Percentiles rank a stretch among this genome's conserved stretches.
Evolutionary conservation across 2,329 filamentous ascomycete genomes (phyloP).

Genomic region (Talaromyces sp.): DNA sequence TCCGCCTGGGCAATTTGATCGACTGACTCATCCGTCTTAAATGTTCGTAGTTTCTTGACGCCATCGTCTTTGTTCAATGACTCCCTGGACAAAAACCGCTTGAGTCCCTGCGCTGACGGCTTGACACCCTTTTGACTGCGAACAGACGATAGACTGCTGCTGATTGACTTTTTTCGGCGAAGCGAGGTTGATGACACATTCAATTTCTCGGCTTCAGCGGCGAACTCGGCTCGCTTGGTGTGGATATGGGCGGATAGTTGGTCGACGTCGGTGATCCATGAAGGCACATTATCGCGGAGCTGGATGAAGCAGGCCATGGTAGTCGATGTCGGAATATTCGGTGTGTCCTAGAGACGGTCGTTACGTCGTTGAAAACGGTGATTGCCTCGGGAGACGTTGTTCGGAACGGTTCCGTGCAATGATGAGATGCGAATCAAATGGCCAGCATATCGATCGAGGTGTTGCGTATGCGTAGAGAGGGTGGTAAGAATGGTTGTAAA

Average conservation of each 20-base stretch:
- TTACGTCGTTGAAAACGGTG: background rate
- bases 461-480: background rate
- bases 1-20: background rate
- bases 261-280: conserved; percentile 17
- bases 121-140: background rate
- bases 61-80: background rate
- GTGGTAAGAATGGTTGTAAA: background rate
- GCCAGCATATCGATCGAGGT: conserved; percentile 5
- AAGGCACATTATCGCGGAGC: conserved; percentile 17
- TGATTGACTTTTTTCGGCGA: conserved; percentile 3
- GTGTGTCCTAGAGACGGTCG: background rate
- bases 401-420: background rate
- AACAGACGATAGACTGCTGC: background rate
- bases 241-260: conserved; percentile 15
- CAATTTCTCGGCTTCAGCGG: conserved; percentile 10
- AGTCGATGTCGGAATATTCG: background rate
- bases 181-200: background rate
- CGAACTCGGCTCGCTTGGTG: conserved; percentile 18
- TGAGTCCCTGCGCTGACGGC: conserved; percentile 3
- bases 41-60: conserved; percentile 5
- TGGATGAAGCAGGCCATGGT: conserved; percentile 18
- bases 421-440: background rate
- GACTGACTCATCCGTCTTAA: background rate
- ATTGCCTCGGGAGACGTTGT: background rate
- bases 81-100: conserved; percentile 16